These are phyloP conservation scores for Ziziphus jujuba DNA, from an alignment of 306 rosid genomes.

Conservation along the genomic window DNA sequence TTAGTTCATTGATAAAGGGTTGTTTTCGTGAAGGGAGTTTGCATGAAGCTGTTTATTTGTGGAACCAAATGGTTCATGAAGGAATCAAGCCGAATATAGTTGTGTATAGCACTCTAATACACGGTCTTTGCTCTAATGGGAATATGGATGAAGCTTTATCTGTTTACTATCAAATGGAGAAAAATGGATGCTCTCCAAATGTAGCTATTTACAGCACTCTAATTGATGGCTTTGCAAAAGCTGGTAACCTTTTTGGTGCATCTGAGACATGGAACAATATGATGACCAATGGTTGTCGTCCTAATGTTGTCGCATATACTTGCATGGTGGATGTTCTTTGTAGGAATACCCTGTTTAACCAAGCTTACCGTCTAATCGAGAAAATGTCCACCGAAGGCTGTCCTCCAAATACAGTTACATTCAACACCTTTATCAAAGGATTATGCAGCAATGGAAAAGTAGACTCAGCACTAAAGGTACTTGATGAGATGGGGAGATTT, in stretches of 20 bases:
- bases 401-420: constrained; percentile 70
- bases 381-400: constrained; percentile 66
- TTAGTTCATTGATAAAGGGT: constrained; percentile 69
- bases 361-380: constrained; percentile 57
- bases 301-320: constrained; percentile 76
- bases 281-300: constrained; percentile 63
- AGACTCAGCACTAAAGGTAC: constrained; percentile 58
- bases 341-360: constrained; percentile 55
- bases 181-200: constrained; percentile 49
- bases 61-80: constrained; percentile 57
- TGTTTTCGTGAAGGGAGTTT: constrained; percentile 48
- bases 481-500: constrained; percentile 56
- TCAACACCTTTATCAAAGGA: constrained; percentile 72
- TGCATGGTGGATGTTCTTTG: constrained; percentile 85
- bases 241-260: constrained; percentile 63
- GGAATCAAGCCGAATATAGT: constrained; percentile 64
- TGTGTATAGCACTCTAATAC: constrained; percentile 53
- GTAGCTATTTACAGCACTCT: constrained; percentile 67
- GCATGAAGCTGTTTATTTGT: constrained; percentile 57
- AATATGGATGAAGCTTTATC: constrained; percentile 50
- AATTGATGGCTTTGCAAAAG: constrained; percentile 68
- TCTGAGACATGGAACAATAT: constrained; percentile 76
- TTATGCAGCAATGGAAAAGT: constrained; percentile 58
- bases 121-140: constrained; percentile 69
- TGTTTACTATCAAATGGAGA: constrained; percentile 55